Percentiles rank a stretch among this genome's conserved stretches.
phyloP scores from a whole-genome alignment of 768 basidiomycete genomes.

The Tephrocybe sp. region DNA sequence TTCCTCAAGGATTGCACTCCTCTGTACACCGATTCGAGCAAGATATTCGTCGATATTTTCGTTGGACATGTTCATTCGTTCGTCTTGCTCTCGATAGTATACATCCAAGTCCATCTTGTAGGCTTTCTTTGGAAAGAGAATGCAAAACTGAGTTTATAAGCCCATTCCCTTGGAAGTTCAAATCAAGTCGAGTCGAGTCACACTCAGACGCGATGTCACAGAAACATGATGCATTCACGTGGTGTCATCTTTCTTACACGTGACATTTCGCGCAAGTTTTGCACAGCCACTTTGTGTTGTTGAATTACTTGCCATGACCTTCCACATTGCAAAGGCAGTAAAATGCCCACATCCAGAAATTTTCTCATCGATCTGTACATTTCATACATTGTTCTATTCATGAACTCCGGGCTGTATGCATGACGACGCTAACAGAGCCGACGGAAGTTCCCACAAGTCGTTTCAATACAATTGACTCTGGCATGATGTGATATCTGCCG shows the following conservation, averaged over 20 bases:
- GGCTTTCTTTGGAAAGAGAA: not conserved
- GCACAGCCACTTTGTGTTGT: not conserved
- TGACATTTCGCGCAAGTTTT: not conserved
- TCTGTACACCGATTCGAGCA: constrained; percentile 26
- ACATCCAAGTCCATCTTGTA: constrained; percentile 37
- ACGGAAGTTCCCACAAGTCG: not conserved
- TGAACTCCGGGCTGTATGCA: not conserved
- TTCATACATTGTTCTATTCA: not conserved
- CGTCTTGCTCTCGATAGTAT: constrained; percentile 58
- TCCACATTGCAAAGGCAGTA: not conserved
- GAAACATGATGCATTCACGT: constrained; percentile 1
- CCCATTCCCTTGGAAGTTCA: not conserved
- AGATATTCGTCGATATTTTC: constrained; percentile 52
- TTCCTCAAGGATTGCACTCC: constrained; percentile 10
- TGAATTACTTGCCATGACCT: not conserved
- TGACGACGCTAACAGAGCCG: not conserved
- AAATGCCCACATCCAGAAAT: not conserved
- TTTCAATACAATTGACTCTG: not conserved
- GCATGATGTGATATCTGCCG: constrained; percentile 1
- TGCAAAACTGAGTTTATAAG: constrained; percentile 12
- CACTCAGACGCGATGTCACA: not conserved
- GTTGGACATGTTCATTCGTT: constrained; percentile 51
- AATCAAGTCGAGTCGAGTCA: not conserved
- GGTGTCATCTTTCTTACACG: not conserved
- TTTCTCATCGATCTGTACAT: not conserved